phyloP scores from a whole-genome alignment of 345 rosid species.

The Bruguiera sexangula region DNA sequence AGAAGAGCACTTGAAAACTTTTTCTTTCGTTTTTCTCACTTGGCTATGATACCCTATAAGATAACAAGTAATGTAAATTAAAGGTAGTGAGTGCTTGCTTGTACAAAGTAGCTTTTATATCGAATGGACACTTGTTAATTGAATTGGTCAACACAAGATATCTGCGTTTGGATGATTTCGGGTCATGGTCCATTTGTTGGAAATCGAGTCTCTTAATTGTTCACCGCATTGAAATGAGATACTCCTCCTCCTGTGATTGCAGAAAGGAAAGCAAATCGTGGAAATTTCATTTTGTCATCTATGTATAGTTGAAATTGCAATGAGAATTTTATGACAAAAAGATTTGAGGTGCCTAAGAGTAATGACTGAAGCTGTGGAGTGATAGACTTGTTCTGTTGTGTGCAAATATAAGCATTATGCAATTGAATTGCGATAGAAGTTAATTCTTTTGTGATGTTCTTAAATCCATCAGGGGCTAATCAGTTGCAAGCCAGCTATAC shows the following conservation, averaged over 20 bases:
- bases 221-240: not conserved
- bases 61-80: not conserved
- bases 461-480: slow-evolving; percentile 43
- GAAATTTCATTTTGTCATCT: not conserved
- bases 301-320: too few relatives aligned
- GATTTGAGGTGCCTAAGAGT: not conserved
- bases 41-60: not conserved
- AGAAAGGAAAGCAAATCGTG: not conserved
- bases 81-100: not conserved
- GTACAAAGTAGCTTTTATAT: not conserved
- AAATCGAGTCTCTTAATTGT: not conserved
- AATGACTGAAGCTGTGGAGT: not conserved
- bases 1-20: not conserved
- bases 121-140: not conserved
- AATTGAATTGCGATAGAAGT: too few relatives aligned
- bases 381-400: not conserved
- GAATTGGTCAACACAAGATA: not conserved
- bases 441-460: not conserved
- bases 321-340: too few relatives aligned
- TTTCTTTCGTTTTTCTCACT: not conserved
- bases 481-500: slow-evolving; percentile 36
- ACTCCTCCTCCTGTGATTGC: not conserved
- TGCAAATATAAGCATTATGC: too few relatives aligned
- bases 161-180: not conserved
- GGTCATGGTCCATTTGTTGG: not conserved